Conservation (phyloP, 2,329 filamentous ascomycete genomes). For the Chrysoporthe cubensis region DNA sequence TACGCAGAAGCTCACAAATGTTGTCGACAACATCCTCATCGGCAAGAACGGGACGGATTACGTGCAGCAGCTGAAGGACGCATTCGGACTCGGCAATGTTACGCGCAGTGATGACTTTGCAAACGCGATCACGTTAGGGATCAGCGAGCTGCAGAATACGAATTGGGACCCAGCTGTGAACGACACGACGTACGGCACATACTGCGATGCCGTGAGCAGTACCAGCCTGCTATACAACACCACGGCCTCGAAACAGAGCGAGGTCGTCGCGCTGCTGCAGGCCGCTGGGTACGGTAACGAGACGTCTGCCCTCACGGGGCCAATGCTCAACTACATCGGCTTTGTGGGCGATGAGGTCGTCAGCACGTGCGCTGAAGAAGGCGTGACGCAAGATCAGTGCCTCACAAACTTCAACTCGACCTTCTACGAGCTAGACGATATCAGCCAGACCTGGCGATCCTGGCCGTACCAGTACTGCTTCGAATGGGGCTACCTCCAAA, state of each 20-base stretch:
- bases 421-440: constrained; percentile 41
- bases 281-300: constrained; percentile 47
- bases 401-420: constrained; percentile 41
- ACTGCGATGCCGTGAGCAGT: constrained; percentile 53
- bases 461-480: constrained; percentile 62
- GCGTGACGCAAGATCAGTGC: constrained; percentile 42
- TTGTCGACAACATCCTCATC: constrained; percentile 57
- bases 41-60: constrained; percentile 43
- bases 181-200: constrained; percentile 46
- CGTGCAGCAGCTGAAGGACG: constrained; percentile 46
- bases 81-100: constrained; percentile 52
- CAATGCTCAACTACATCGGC: constrained; percentile 58
- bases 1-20: constrained; percentile 60
- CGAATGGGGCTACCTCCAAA: constrained; percentile 78
- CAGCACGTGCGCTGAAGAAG: constrained; percentile 30
- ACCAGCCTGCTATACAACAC: constrained; percentile 46
- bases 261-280: constrained; percentile 45
- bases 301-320: constrained; percentile 42
- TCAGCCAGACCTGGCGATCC: constrained; percentile 47
- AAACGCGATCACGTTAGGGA: constrained; percentile 44
- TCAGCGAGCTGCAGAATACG: constrained; percentile 49
- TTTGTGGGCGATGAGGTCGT: constrained; percentile 41
- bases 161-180: constrained; percentile 59
- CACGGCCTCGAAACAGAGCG: constrained; percentile 40
- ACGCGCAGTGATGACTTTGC: constrained; percentile 55